Evolutionary conservation across 768 basidiomycete species (phyloP).

Genomic region (Pisolithus orientalis): DNA sequence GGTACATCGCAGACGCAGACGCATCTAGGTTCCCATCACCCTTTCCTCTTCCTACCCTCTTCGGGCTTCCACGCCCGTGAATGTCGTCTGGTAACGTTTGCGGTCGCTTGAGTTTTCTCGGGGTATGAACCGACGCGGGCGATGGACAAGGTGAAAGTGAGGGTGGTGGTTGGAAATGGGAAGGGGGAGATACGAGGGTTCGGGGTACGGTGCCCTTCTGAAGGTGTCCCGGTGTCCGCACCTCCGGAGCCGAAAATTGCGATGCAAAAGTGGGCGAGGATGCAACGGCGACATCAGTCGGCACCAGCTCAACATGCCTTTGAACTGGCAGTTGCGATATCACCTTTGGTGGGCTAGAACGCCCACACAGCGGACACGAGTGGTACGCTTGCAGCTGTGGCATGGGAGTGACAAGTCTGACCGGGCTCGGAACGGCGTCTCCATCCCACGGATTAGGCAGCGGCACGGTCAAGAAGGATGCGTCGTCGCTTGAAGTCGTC

Average conservation of each 20-base stretch:
- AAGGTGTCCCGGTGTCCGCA: background rate
- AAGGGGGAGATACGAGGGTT: background rate
- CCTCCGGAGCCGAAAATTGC: background rate
- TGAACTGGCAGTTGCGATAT: background rate
- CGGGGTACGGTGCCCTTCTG: background rate
- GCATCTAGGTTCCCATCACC: background rate
- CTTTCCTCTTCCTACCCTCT: background rate
- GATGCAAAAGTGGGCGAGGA: background rate
- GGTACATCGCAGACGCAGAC: background rate
- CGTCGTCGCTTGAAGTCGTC: constrained; percentile 16
- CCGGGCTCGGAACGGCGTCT: background rate
- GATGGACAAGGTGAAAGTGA: background rate
- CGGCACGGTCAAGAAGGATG: constrained; percentile 1
- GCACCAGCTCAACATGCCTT: background rate
- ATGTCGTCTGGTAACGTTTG: background rate
- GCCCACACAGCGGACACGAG: background rate
- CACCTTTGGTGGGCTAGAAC: background rate
- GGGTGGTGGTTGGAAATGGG: background rate
- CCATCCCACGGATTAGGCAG: background rate
- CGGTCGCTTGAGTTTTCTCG: background rate
- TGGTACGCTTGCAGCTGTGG: background rate
- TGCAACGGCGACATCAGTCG: background rate
- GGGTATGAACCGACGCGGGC: background rate
- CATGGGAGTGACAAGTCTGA: background rate
- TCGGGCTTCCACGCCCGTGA: background rate